A percentile compares a stretch with the other conserved stretches of the same genome.
phyloP scores from a whole-genome alignment of 2,329 filamentous ascomycete species.

The Colletotrichum graminicola region DNA sequence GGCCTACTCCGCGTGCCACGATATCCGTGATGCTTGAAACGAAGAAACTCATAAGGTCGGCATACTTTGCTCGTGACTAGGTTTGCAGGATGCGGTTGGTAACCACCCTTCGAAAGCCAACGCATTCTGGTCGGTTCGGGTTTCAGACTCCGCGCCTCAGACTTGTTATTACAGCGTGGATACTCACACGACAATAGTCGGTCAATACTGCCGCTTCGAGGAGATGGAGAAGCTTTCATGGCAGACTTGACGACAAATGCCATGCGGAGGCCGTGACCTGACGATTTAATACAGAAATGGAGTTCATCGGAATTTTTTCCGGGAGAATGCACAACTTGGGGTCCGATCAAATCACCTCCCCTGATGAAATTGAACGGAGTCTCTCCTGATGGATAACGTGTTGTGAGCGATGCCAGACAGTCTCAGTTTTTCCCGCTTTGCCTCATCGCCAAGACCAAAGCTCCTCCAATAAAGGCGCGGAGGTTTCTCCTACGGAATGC shows the following conservation, averaged over 20 bases:
- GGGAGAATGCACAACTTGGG: neutral
- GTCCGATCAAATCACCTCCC: neutral
- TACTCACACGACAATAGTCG: too few species aligned
- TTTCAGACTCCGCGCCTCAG: neutral
- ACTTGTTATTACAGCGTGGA: neutral
- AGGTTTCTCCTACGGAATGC: conserved; percentile 20
- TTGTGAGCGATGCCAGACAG: conserved; percentile 6
- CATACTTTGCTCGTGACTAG: neutral
- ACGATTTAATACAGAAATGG: neutral
- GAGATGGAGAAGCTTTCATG: neutral
- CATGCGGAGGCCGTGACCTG: neutral
- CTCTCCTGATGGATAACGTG: neutral
- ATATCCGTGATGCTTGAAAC: neutral
- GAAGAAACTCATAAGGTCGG: neutral
- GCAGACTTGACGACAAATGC: neutral
- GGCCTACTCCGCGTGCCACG: too few species aligned
- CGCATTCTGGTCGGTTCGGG: neutral
- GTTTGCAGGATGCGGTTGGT: neutral
- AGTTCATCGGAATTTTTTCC: neutral
- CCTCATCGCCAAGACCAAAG: conserved; percentile 17
- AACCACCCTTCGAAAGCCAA: neutral
- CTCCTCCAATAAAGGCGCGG: conserved; percentile 13
- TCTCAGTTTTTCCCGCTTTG: conserved; percentile 2
- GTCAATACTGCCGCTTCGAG: neutral
- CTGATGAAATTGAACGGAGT: too few species aligned